A percentile compares a stretch with the other conserved stretches of the same genome.
These are phyloP conservation scores for Arctostaphylos glauca DNA, from an alignment of 148 eudicot genomes.

Conservation along the genomic window DNA sequence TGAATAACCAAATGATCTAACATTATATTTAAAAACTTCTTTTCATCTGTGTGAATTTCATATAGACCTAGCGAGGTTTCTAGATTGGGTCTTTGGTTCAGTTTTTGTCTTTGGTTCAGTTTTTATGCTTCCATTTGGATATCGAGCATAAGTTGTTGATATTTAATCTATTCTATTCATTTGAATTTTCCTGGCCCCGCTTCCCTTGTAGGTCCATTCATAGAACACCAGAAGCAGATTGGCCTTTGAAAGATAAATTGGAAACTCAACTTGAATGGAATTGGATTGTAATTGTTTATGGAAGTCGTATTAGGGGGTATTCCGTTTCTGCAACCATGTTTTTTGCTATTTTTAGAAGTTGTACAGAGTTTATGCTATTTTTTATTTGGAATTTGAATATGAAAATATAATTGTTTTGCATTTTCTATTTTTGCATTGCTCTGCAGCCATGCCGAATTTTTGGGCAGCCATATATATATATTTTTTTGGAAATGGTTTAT, in stretches of 20 bases:
- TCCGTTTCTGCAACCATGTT: no score
- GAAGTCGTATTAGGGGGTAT: no score
- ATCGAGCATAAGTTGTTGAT: neutral
- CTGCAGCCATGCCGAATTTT: no score
- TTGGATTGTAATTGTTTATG: no score
- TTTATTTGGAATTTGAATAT: no score
- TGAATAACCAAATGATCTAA: neutral
- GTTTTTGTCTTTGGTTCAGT: neutral
- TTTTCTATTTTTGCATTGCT: no score
- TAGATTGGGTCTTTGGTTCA: neutral
- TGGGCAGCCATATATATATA: no score
- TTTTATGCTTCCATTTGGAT: neutral
- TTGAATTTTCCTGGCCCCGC: slow-evolving; percentile 77
- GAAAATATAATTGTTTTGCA: no score
- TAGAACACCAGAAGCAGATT: slow-evolving; percentile 70
- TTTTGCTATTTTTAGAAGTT: no score
- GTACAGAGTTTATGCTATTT: no score
- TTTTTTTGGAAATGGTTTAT: no score
- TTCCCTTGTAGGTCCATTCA: slow-evolving; percentile 57
- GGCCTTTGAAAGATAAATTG: slow-evolving; percentile 39
- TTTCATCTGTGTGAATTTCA: neutral
- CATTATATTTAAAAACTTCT: neutral
- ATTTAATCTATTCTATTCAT: neutral
- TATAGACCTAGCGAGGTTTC: neutral
- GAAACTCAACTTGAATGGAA: no score